Conservation (phyloP, 495 filamentous ascomycete genomes). For the Trichoderma asperelloides region DNA sequence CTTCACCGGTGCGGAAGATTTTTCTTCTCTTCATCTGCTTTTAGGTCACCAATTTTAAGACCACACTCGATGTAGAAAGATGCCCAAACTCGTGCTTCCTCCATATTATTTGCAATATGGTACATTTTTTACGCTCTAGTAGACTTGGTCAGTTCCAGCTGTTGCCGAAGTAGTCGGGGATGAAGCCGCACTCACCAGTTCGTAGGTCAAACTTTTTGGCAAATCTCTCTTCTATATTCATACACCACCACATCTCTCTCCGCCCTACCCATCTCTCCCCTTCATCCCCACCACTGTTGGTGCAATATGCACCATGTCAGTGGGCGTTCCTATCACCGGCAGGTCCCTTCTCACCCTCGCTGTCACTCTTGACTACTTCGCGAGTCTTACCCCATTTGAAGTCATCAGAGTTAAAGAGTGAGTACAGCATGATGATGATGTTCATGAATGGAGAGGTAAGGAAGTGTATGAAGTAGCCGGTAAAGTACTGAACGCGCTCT, state of each 20-base stretch:
- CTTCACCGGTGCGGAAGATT: too few relatives aligned
- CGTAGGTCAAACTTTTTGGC: not conserved
- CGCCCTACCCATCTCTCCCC: not conserved
- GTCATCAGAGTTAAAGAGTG: constrained; percentile 20
- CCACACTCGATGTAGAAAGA: too few relatives aligned
- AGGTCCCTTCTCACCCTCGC: constrained; percentile 12
- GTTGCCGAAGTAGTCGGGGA: too few relatives aligned
- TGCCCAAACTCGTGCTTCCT: too few relatives aligned
- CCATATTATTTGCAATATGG: too few relatives aligned
- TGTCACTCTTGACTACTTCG: constrained; percentile 22
- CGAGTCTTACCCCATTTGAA: constrained; percentile 29
- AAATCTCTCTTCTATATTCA: not conserved
- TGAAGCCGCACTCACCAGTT: too few relatives aligned
- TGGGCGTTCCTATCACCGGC: not conserved
- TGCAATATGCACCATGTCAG: not conserved
- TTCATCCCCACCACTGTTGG: not conserved
- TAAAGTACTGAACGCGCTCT: constrained; percentile 18
- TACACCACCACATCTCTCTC: not conserved
- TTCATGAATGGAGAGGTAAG: constrained; percentile 21
- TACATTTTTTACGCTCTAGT: too few relatives aligned
- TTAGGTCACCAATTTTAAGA: too few relatives aligned
- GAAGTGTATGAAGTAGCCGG: constrained; percentile 16
- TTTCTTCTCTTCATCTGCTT: too few relatives aligned
- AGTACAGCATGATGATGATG: constrained; percentile 21
- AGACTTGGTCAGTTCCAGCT: too few relatives aligned